Evolutionary conservation across 768 basidiomycete genomes (phyloP), one percentile per base, ranked within the genome.

Genomic region (Phanerodontia chrysosporium): DNA sequence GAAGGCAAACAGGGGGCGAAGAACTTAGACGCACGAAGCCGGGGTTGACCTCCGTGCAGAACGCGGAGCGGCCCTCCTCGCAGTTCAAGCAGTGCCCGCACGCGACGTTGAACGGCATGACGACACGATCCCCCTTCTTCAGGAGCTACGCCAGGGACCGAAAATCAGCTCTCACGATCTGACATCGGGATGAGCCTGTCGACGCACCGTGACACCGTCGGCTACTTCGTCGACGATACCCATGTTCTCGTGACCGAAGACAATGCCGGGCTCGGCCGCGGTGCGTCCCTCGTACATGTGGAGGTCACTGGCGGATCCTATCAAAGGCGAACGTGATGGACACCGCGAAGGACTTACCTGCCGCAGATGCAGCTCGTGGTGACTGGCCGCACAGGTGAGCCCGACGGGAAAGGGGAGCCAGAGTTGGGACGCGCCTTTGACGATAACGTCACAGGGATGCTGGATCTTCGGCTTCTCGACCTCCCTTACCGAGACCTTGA

Each of bases 211-310:
- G 1, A 82, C 78, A 5, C 74, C 80, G 32, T 62, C 45, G 8
- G 79, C 80, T 3, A 79, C 72, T 70, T 80, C 78, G 58, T 81
- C 78, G 32, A 83, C 76, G 44, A 83, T 75, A 21, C 81, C 81
- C 78, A 80, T 76, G 61, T 83, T 83, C 64, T 83, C 81, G 64
- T 81, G 81, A 10, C 81, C 81, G 55, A 83, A 83, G 13, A 81
- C 74, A 24, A 81, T 80, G 3, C 80, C 80, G 29, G 78, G 55
- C 61, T 80, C 59, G 1, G 80, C 81, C 12, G 73, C 78, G 2
- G 80, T 81, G 57, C 81, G 79, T 14, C 81, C 81, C 69, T 82
- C 80, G 63, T 82, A 82, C 81, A 82, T 81, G 62, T 82, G 81
- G 55, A 82, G 64, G 60, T 82, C 81, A 51, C 80, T 81, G 58